phyloP scores from a whole-genome alignment of 768 basidiomycete genomes.

The Termitomyces eurrhizus region DNA sequence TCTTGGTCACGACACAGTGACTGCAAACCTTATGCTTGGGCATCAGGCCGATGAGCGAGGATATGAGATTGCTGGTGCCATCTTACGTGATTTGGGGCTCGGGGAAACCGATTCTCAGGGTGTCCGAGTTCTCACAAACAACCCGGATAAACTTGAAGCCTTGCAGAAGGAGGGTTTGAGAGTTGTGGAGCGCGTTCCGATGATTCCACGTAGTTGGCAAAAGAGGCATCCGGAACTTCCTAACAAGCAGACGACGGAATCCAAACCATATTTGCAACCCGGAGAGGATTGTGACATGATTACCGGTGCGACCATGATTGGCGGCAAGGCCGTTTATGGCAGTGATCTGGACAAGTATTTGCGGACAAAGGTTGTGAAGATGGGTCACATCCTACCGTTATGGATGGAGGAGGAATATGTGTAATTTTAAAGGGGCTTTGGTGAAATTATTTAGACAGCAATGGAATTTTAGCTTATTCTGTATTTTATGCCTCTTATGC shows the following conservation, averaged over 20 bases:
- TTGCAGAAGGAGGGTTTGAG: constrained; percentile 78
- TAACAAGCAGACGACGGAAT: constrained; percentile 17
- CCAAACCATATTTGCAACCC: constrained; percentile 17
- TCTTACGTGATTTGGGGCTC: constrained; percentile 82
- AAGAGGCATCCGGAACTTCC: constrained; percentile 31
- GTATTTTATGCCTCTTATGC: constrained; percentile 7
- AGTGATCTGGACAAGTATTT: constrained; percentile 93
- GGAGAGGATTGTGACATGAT: constrained; percentile 35
- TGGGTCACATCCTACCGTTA: constrained; percentile 90
- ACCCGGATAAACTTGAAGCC: constrained; percentile 94
- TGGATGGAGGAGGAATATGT: constrained; percentile 36
- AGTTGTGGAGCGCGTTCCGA: constrained; percentile 82
- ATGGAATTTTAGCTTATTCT: not conserved
- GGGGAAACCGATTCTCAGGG: constrained; percentile 48
- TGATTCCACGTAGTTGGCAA: constrained; percentile 93
- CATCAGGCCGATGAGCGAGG: constrained; percentile 91
- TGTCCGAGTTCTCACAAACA: constrained; percentile 89
- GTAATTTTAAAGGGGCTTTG: constrained; percentile 14
- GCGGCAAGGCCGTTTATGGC: constrained; percentile 70
- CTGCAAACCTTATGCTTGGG: constrained; percentile 93
- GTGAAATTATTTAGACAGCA: not conserved
- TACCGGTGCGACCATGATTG: constrained; percentile 76
- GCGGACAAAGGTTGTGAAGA: constrained; percentile 91
- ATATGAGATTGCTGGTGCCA: constrained; percentile 89
- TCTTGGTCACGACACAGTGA: constrained; percentile 97